Evolutionary conservation across 2,329 filamentous ascomycete genomes (phyloP), one percentile per base, ranked within the genome.

Genomic region (Trichoderma sp.): DNA sequence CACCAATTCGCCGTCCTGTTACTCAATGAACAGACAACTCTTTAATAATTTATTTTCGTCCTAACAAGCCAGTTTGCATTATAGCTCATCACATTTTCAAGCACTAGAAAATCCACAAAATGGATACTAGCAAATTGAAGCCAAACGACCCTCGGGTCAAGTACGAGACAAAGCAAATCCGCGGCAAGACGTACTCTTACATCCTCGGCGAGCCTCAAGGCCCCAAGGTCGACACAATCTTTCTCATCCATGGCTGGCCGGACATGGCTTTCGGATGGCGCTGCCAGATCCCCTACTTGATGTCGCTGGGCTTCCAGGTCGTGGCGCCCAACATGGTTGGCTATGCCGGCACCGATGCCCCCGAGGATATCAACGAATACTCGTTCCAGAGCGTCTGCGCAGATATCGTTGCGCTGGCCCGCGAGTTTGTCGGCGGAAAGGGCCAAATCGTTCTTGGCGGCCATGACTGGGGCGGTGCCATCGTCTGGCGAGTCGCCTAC

Each of bases 381-480:
- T 88, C 87, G 29, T 83, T 89, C 77, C 96, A 93, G 82, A 88
- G 85, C 72, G 87, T 92, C 70, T 86, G 91, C 21, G 87, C 89
- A 67, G 93, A 97, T 76, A 86, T 98, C 73, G 90, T 88, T 27
- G 89, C 88, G 71, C 85, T 98, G 29, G 88, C 91, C 7, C 82
- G 81, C 70, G 85, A 90, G 72, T 81, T 83, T 67, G 80, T 82
- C 33, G 80, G 83, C 65, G 65, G 82, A 77, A 55, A 83, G 79
- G 77, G 77, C 10, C 81, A 81, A 68, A 91, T 97, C 75, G 90
- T 97, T 68, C 86, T 97, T 16, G 93, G 94, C 60, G 95, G 94
- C 8, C 95, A 97, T 81, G 95, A 98, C 81, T 97, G 95, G 92
- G 95, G 95, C 78, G 94, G 92, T 74, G 84, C 86, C 3, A 83